These are phyloP conservation scores for Penicillium sp. DNA, from an alignment of 2,329 filamentous ascomycete genomes.

Conservation along the genomic window DNA sequence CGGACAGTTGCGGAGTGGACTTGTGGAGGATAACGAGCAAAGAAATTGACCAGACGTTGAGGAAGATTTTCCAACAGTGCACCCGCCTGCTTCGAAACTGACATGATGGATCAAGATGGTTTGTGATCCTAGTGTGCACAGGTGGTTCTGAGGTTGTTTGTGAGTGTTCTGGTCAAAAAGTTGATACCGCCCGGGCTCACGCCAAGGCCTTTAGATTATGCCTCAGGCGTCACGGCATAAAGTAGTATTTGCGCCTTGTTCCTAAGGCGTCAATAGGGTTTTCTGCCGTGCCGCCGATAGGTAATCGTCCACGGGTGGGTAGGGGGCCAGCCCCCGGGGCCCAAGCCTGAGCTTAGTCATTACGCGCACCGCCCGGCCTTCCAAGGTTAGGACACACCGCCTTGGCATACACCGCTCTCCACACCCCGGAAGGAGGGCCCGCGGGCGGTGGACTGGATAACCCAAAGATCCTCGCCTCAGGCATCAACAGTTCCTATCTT, in stretches of 20 bases:
- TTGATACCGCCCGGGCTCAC: conserved; percentile 7
- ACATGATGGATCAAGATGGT: conserved; percentile 22
- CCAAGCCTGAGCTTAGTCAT: no score
- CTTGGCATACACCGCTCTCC: not conserved
- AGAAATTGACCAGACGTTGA: conserved; percentile 76
- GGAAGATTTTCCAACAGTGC: conserved; percentile 56
- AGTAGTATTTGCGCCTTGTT: not conserved
- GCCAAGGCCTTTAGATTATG: not conserved
- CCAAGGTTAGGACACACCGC: not conserved
- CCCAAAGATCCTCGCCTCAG: not conserved
- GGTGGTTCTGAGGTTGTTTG: not conserved
- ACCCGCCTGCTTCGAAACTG: conserved; percentile 18
- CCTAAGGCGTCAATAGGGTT: not conserved
- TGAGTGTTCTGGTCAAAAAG: conserved; percentile 9
- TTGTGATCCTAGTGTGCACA: conserved; percentile 1
- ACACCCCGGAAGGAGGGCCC: not conserved
- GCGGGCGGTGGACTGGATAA: not conserved
- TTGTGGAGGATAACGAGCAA: conserved; percentile 81
- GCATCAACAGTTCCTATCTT: conserved; percentile 5
- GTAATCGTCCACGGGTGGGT: no score
- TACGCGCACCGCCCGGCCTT: no score
- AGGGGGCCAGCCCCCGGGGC: no score
- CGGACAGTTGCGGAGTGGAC: conserved; percentile 46
- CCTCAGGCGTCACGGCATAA: not conserved
- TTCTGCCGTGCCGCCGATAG: not conserved